Evolutionary conservation across 768 basidiomycete species (phyloP).

Genomic region (Suillus lakei): DNA sequence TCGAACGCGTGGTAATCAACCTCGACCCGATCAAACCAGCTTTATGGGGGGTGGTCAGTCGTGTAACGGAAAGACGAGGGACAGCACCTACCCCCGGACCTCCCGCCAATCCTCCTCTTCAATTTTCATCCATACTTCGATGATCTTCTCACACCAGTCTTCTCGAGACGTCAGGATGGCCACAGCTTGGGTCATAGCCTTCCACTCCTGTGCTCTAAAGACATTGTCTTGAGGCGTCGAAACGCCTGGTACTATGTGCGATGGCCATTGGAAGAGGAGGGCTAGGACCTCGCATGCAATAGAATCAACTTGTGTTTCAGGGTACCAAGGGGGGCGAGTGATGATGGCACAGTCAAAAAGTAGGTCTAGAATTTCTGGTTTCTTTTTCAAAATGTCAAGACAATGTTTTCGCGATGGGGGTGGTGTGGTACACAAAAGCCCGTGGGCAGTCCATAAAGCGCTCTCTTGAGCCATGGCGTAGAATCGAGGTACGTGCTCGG

Average conservation of each 20-base stretch:
- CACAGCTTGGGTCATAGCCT: slow-evolving; percentile 24
- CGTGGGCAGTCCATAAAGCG: slow-evolving; percentile 15
- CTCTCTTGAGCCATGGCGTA: slow-evolving; percentile 31
- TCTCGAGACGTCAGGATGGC: slow-evolving; percentile 31
- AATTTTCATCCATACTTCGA: slow-evolving; percentile 30
- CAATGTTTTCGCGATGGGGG: slow-evolving; percentile 13
- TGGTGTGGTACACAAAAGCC: slow-evolving; percentile 19
- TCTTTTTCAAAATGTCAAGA: slow-evolving; percentile 23
- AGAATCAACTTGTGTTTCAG: slow-evolving; percentile 27
- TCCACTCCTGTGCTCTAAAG: slow-evolving; percentile 26
- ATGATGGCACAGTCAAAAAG: slow-evolving; percentile 34
- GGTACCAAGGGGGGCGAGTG: slow-evolving; percentile 31
- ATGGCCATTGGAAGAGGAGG: slow-evolving; percentile 27
- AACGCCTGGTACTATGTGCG: slow-evolving; percentile 29
- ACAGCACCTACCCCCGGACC: slow-evolving; percentile 20
- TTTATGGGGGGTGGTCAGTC: neutral
- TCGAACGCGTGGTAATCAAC: slow-evolving; percentile 22
- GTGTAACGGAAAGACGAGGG: neutral
- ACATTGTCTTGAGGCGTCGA: slow-evolving; percentile 14
- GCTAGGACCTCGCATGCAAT: slow-evolving; percentile 29
- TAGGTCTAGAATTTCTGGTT: slow-evolving; percentile 22
- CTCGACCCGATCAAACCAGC: slow-evolving; percentile 22
- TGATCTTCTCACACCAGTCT: slow-evolving; percentile 31
- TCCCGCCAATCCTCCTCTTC: slow-evolving; percentile 30
- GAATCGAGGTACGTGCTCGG: slow-evolving; percentile 27